These are phyloP conservation scores for Xylogone sp. DNA, from an alignment of 2,329 filamentous ascomycete species.

Conservation along the genomic window DNA sequence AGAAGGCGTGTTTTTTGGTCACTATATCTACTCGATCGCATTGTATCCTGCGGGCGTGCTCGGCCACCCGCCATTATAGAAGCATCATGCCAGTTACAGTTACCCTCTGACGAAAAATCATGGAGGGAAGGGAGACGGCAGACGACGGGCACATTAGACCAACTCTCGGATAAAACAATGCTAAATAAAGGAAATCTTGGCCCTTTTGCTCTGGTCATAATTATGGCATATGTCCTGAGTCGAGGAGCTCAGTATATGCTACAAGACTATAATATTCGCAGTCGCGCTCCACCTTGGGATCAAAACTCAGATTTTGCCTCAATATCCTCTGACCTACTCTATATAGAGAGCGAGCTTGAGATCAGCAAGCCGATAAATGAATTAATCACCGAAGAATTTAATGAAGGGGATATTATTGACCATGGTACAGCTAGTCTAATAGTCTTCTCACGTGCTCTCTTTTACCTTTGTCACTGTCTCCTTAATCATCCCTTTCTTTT, in stretches of 20 bases:
- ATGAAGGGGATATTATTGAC: constrained; percentile 11
- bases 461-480: constrained; percentile 32
- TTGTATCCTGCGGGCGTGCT: constrained; percentile 30
- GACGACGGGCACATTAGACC: not conserved
- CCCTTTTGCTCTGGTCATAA: not conserved
- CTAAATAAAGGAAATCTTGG: not conserved
- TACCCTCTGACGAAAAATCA: not conserved
- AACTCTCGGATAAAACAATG: not conserved
- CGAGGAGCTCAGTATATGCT: not conserved
- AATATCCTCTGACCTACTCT: not conserved
- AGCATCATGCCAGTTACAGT: not conserved
- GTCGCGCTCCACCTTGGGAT: not conserved
- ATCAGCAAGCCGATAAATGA: not conserved
- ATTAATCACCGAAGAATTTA: constrained; percentile 4
- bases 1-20: constrained; percentile 33
- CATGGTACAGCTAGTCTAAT: constrained; percentile 23
- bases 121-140: not conserved
- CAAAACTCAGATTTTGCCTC: not conserved
- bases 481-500: constrained; percentile 33
- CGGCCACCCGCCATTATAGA: constrained; percentile 27
- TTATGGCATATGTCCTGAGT: not conserved
- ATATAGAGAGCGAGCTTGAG: not conserved
- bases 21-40: constrained; percentile 32
- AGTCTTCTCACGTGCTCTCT: constrained; percentile 29
- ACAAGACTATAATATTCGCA: not conserved